phyloP scores from a whole-genome alignment of 169 alveolate species.

The Eimeria sp. region DNA sequence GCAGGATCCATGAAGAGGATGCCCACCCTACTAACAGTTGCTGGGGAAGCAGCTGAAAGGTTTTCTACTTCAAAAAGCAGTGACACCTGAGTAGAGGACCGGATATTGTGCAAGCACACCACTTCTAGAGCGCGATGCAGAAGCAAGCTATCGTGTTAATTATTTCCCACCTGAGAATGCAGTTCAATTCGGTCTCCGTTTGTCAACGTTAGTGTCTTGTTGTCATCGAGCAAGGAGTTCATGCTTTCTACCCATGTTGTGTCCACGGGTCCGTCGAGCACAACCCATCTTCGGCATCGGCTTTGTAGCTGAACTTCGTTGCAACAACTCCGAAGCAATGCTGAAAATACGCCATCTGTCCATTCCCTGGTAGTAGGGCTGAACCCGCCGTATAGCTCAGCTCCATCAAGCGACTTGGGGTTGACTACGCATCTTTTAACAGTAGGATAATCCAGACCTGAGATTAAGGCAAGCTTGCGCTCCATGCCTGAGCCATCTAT shows the following conservation, averaged over 20 bases:
- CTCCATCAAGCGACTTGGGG: conserved; percentile 95
- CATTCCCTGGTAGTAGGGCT: conserved; percentile 95
- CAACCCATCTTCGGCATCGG: conserved; percentile 94
- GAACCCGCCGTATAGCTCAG: conserved; percentile 94
- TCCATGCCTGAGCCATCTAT: not conserved
- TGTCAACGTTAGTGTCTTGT: conserved; percentile 96
- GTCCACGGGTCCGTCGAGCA: conserved; percentile 98
- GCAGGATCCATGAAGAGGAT: conserved; percentile 96
- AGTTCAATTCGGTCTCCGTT: conserved; percentile 96
- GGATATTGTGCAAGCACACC: conserved; percentile 66
- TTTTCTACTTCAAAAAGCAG: conserved; percentile 97
- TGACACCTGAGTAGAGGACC: conserved; percentile 91
- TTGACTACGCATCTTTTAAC: conserved; percentile 91
- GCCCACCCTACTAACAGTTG: conserved; percentile 98
- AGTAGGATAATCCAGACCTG: conserved; percentile 43
- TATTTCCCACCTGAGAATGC: conserved; percentile 89
- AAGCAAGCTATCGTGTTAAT: not conserved
- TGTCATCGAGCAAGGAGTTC: conserved; percentile 97
- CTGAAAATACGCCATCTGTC: conserved; percentile 97
- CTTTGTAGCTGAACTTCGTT: conserved; percentile 84
- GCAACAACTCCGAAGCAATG: conserved; percentile 91
- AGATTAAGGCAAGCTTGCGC: not conserved
- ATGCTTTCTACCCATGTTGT: conserved; percentile 98
- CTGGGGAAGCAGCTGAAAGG: conserved; percentile 97
- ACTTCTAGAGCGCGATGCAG: not conserved